Conservation (phyloP, 805 yeast genomes). For the Debaryomyces maramus region DNA sequence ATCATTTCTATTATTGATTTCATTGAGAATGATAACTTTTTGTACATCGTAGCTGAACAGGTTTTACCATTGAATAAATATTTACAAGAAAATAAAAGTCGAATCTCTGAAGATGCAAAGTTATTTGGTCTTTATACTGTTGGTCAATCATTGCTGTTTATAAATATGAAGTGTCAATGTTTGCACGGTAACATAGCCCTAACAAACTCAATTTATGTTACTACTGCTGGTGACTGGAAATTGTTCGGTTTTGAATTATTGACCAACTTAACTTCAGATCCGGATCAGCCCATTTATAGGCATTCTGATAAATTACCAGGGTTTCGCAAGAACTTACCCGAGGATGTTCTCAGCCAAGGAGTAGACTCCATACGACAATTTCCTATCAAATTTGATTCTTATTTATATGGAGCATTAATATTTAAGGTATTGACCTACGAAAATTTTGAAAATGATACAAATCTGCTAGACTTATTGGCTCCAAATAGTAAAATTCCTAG, state of each 20-base stretch:
- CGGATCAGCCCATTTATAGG: constrained; percentile 44
- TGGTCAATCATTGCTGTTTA: constrained; percentile 52
- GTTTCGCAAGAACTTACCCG: constrained; percentile 40
- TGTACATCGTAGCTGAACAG: constrained; percentile 68
- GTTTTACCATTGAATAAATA: constrained; percentile 52
- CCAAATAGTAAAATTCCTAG: constrained; percentile 32
- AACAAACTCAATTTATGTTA: constrained; percentile 60
- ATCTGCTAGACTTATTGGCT: constrained; percentile 7
- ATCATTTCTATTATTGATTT: constrained; percentile 62
- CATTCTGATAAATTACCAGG: constrained; percentile 25
- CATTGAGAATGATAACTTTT: constrained; percentile 55
- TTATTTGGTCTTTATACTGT: constrained; percentile 58
- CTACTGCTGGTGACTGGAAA: constrained; percentile 75
- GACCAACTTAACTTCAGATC: constrained; percentile 48
- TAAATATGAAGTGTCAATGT: constrained; percentile 57
- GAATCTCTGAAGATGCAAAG: constrained; percentile 35
- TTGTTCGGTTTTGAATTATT: constrained; percentile 78
- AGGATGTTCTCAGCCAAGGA: constrained; percentile 48
- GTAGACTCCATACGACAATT: constrained; percentile 35
- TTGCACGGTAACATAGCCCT: constrained; percentile 63
- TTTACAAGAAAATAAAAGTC: constrained; percentile 29
- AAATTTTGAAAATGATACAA: constrained; percentile 7
- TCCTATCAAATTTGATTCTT: constrained; percentile 61
- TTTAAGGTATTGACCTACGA: constrained; percentile 41
- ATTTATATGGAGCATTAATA: constrained; percentile 58